A percentile compares a stretch with the other conserved stretches of the same genome.
Evolutionary conservation across 2,329 filamentous ascomycete genomes (phyloP).

Genomic region (Xylaria sp.): DNA sequence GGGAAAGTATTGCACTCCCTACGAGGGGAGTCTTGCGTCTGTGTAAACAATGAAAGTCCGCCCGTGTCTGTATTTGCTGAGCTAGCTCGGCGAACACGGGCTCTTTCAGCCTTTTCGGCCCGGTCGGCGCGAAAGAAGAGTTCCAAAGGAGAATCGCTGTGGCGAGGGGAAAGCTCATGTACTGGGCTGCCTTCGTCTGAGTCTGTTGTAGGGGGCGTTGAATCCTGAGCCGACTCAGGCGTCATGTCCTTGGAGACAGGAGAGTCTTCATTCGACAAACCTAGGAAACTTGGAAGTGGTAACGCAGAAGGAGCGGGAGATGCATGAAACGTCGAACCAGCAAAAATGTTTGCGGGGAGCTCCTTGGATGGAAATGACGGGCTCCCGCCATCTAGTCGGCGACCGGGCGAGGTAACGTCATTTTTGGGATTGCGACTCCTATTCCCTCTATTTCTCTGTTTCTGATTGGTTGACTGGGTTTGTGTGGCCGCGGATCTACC

Average conservation of each 20-base stretch:
- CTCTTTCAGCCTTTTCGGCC: constrained; percentile 78
- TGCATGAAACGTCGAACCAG: constrained; percentile 91
- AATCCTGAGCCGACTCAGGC: constrained; percentile 48
- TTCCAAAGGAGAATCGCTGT: constrained; percentile 78
- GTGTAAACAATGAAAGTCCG: constrained; percentile 55
- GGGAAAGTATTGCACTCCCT: constrained; percentile 43
- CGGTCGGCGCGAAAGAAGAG: constrained; percentile 89
- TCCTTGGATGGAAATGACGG: constrained; percentile 55
- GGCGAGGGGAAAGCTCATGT: constrained; percentile 42
- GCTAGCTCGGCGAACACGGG: constrained; percentile 61
- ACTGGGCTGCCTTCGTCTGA: constrained; percentile 55
- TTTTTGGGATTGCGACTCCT: constrained; percentile 40
- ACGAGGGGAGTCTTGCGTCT: constrained; percentile 50
- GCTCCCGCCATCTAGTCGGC: constrained; percentile 50
- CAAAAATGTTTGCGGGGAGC: constrained; percentile 69
- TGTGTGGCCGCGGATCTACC: constrained; percentile 43
- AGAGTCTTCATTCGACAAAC: constrained; percentile 74
- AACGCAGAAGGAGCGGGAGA: constrained; percentile 90
- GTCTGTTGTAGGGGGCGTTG: constrained; percentile 56
- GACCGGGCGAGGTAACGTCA: constrained; percentile 49
- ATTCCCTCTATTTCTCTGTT: constrained; percentile 37
- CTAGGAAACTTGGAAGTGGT: constrained; percentile 86
- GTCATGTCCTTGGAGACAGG: constrained; percentile 52
- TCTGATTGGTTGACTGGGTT: constrained; percentile 39
- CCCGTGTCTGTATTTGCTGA: constrained; percentile 51